Evolutionary conservation across 148 eudicot species (phyloP), one percentile per base, ranked within the genome.

Genomic region (Arctostaphylos glauca): DNA sequence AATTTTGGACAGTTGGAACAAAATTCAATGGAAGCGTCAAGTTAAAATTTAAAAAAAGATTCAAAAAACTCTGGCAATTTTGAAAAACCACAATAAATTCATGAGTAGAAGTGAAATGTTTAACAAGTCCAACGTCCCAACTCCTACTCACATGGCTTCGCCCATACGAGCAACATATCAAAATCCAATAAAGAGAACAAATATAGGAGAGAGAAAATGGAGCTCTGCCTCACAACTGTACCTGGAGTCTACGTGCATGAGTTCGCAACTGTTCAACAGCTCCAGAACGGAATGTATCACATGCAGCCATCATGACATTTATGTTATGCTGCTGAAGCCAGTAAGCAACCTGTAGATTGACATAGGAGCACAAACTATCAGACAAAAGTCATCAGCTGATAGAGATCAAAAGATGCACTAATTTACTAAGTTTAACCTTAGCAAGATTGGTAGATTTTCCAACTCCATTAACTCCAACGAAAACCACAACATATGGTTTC

Each of bases 241-340:
- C 99, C 98, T 96, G 93, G 77, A 96, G 99, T 77, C 98, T 91
- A 68, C 96, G 94, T 44, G 99, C 99, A 89, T 96, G 99, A 77
- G 99, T 96, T 41, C 99, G 93, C 85, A 94, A 88, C 86, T 96
- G 99, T 90, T 96, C 99, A 79, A 96, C 98, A 84, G 99, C 99
- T 83, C 98, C 99, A 64, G 99, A 94, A 79, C 98, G 94, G 79
- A 96, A 96, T 43, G 99, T 94, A 85, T 96, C 98, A 87, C 99
- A 96, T 49, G 98, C 98, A 91, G 99, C 99, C 99, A 96, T 96
- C 99, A 93, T 96, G 77, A 96, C 99, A 71, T 91, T 94, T 64
- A 90, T 86, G 58, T 94, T 81, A 83, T 96, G 99, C 89, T 94
- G 98, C 93, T 75, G 86, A 84, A 96, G 91, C 99, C 99, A 96